These are phyloP conservation scores for Annulohypoxylon moriforme DNA, from an alignment of 495 filamentous ascomycete genomes.

Conservation along the genomic window DNA sequence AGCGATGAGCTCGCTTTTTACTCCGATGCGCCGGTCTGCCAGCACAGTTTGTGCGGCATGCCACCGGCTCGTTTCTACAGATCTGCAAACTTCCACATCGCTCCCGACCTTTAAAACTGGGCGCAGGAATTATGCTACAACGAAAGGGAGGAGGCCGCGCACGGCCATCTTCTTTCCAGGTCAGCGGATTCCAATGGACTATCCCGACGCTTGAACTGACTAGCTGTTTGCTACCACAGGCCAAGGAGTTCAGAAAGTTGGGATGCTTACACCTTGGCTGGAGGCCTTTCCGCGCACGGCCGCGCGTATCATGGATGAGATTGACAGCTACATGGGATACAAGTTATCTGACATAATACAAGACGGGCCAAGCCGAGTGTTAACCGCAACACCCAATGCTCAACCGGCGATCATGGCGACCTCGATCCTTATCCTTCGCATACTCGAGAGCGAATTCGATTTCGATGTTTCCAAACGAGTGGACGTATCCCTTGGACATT, in stretches of 20 bases:
- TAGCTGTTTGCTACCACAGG: conserved; percentile 61
- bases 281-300: conserved; percentile 83
- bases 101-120: not conserved
- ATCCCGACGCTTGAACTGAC: conserved; percentile 10
- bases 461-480: conserved; percentile 75
- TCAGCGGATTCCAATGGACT: conserved; percentile 51
- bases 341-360: conserved; percentile 81
- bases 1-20: conserved; percentile 44
- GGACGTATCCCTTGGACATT: conserved; percentile 90
- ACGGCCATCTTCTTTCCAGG: conserved; percentile 90
- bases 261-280: conserved; percentile 89
- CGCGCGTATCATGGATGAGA: conserved; percentile 77
- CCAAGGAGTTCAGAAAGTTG: conserved; percentile 93
- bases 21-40: conserved; percentile 37
- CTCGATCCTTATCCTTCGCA: conserved; percentile 87
- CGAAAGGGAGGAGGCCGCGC: conserved; percentile 59
- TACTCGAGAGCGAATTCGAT: conserved; percentile 86
- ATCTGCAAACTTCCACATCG: conserved; percentile 8
- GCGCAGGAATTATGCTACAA: conserved; percentile 36
- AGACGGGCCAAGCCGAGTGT: conserved; percentile 75
- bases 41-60: conserved; percentile 24
- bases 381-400: conserved; percentile 86
- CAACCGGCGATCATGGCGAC: conserved; percentile 97
- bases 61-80: conserved; percentile 16
- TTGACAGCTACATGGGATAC: conserved; percentile 78